Percentiles rank a stretch among this genome's conserved stretches.
These are phyloP conservation scores for Quercus lobata DNA, from an alignment of 331 rosid species.

Conservation along the genomic window DNA sequence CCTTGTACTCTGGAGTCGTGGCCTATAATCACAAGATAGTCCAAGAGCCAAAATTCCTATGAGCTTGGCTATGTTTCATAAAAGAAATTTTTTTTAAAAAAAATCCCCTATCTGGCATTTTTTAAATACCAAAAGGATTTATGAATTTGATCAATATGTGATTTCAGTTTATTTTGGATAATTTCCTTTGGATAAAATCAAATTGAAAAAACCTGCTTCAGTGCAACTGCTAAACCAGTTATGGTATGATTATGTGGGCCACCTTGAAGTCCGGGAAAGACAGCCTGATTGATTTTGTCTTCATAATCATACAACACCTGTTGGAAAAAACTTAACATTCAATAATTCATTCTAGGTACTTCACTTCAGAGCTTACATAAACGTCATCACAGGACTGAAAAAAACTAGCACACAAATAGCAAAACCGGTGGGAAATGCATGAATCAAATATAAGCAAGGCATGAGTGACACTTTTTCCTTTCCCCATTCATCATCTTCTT, in stretches of 20 bases:
- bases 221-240: conserved; percentile 84
- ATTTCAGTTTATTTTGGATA: conserved; percentile 4
- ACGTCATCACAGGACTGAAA: background rate
- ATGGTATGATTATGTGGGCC: conserved; percentile 91
- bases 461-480: background rate
- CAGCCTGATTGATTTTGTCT: conserved; percentile 84
- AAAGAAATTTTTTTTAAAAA: background rate
- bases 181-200: conserved; percentile 1
- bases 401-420: conserved; percentile 4
- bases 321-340: conserved; percentile 17
- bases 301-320: conserved; percentile 65
- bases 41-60: conserved; percentile 19
- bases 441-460: background rate
- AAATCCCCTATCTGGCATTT: background rate
- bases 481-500: background rate
- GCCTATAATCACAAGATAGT: conserved; percentile 46
- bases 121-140: conserved; percentile 2
- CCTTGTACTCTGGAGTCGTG: conserved; percentile 72
- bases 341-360: conserved; percentile 10
- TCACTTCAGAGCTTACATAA: conserved; percentile 12
- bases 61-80: conserved; percentile 14
- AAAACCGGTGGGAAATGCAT: background rate
- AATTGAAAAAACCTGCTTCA: conserved; percentile 56
- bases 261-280: conserved; percentile 94
- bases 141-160: conserved; percentile 8